Conservation (phyloP, 768 basidiomycete species). For the Boletus coccyginus region DNA sequence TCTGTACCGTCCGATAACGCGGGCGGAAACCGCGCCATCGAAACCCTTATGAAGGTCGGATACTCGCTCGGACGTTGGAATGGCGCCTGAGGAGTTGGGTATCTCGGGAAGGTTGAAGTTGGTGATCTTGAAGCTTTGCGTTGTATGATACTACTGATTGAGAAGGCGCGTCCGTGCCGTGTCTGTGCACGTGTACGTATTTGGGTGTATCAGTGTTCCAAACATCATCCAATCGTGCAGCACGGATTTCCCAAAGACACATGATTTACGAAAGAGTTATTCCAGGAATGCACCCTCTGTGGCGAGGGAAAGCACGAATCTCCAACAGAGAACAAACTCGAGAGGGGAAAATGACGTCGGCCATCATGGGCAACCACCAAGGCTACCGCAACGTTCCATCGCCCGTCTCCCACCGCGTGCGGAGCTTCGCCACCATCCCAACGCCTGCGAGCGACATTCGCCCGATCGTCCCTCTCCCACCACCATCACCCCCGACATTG, state of each 20-base stretch:
- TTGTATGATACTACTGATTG: constrained; percentile 1
- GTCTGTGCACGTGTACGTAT: not conserved
- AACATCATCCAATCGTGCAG: no score
- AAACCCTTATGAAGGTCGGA: constrained; percentile 59
- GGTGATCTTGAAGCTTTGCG: not conserved
- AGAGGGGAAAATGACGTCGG: not conserved
- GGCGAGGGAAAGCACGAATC: not conserved
- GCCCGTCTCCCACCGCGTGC: constrained; percentile 20
- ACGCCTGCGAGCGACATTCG: constrained; percentile 1
- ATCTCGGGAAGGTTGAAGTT: not conserved
- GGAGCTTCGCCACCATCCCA: constrained; percentile 21
- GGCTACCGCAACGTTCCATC: not conserved
- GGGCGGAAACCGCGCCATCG: constrained; percentile 38
- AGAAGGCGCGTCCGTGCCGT: no score
- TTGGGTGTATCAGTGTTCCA: no score
- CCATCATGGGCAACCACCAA: not conserved
- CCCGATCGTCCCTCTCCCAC: not conserved
- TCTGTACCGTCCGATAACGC: constrained; percentile 33
- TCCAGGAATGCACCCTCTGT: not conserved
- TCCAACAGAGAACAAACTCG: not conserved
- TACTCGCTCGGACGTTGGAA: constrained; percentile 28
- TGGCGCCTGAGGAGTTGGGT: not conserved
- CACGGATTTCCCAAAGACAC: no score
- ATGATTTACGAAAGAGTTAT: not conserved
- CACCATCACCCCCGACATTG: no score